Evolutionary conservation across 768 basidiomycete genomes (phyloP).

Genomic region (Clitopilus hobsonii): DNA sequence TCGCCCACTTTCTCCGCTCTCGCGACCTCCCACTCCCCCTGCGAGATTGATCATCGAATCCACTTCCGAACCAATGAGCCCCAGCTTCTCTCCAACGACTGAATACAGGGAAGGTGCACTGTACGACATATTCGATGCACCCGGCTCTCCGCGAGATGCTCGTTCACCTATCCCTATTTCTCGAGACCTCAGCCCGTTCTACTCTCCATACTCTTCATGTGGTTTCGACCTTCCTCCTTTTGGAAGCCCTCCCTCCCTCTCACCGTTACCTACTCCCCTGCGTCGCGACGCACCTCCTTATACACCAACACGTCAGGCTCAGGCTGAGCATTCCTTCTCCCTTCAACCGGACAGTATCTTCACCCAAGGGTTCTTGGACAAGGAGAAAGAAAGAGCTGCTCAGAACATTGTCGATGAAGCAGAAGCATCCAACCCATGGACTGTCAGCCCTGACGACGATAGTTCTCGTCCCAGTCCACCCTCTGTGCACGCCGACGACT

Average conservation of each 20-base stretch:
- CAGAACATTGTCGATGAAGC: background rate
- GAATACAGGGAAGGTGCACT: background rate
- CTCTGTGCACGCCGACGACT: background rate
- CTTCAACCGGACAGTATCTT: background rate
- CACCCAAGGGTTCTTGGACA: background rate
- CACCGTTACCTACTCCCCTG: too few species aligned
- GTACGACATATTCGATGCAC: constrained; percentile 3
- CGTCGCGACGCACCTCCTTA: too few species aligned
- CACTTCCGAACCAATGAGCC: constrained; percentile 5
- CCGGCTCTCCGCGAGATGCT: background rate
- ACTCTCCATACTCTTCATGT: background rate
- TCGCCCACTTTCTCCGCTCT: background rate
- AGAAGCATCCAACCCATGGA: background rate
- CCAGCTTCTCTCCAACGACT: constrained; percentile 1
- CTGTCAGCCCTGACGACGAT: background rate
- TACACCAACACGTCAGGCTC: too few species aligned
- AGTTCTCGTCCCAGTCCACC: background rate
- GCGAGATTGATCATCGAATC: constrained; percentile 4
- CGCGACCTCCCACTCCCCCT: constrained; percentile 1
- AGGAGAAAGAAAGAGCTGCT: background rate
- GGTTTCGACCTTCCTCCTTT: background rate
- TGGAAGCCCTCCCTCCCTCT: background rate
- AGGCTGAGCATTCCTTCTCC: too few species aligned
- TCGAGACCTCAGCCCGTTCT: background rate
- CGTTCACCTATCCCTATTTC: background rate